Evolutionary conservation across 176 grass and related monocot genomes (phyloP).

Genomic region (Dendrocalamus sinicus): DNA sequence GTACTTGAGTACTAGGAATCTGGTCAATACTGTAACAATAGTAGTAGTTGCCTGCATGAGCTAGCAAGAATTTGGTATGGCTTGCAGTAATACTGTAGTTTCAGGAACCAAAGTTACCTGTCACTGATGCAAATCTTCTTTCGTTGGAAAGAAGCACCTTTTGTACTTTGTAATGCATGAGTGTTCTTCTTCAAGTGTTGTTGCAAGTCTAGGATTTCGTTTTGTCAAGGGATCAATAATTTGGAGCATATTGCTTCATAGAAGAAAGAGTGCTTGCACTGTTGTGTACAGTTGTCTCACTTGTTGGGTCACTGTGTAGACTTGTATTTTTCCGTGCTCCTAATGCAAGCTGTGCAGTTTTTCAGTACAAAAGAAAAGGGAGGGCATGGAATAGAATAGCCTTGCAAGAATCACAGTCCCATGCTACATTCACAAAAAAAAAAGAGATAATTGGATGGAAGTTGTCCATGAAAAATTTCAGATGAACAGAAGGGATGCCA

Average conservation of each 20-base stretch:
- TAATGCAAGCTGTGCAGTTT: neutral
- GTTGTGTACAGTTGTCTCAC: neutral
- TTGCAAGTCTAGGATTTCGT: neutral
- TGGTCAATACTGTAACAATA: neutral
- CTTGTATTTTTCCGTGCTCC: neutral
- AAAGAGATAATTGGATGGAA: neutral
- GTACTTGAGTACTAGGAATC: slow-evolving; percentile 2
- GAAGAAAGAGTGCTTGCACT: neutral
- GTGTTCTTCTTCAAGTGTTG: neutral
- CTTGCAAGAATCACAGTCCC: slow-evolving; percentile 1
- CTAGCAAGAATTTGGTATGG: neutral
- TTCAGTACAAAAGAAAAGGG: neutral
- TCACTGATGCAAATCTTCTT: neutral
- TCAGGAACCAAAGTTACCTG: neutral
- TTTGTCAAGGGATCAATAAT: neutral
- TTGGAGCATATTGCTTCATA: neutral
- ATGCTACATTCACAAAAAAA: neutral
- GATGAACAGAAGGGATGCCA: neutral
- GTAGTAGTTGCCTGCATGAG: neutral
- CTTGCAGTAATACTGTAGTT: neutral
- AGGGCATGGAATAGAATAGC: neutral
- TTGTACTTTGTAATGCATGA: neutral
- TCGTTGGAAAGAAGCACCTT: neutral
- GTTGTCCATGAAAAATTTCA: neutral
- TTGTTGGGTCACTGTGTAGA: neutral